Evolutionary conservation across 352 stramenopile species (phyloP).

Genomic region (Pythium chondricola): DNA sequence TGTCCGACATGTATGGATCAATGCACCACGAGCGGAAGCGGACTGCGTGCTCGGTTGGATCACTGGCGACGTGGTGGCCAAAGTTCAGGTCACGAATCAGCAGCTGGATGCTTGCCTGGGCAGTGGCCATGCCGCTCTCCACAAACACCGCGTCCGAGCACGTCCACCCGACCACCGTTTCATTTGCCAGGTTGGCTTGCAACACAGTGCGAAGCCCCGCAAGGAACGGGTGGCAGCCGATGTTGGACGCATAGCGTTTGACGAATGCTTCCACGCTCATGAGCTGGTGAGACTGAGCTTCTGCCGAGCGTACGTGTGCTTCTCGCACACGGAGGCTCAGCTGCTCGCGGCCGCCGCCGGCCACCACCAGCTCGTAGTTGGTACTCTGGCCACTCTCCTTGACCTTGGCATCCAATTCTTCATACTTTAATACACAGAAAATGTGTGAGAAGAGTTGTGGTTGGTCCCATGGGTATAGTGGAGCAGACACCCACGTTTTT

Average conservation of each 20-base stretch:
- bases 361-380: conserved; percentile 37
- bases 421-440: conserved; percentile 27
- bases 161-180: conserved; percentile 61
- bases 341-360: conserved; percentile 21
- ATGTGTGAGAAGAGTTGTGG: background rate
- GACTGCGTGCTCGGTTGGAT: conserved; percentile 8
- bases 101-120: conserved; percentile 39
- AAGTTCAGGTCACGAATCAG: conserved; percentile 57
- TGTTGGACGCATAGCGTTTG: conserved; percentile 31
- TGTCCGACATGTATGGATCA: conserved; percentile 70
- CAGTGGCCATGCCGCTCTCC: conserved; percentile 56
- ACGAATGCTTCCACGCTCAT: conserved; percentile 40
- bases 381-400: conserved; percentile 33
- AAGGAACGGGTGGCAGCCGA: conserved; percentile 68
- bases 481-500: conserved; percentile 33
- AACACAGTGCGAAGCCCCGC: conserved; percentile 46
- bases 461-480: too few species aligned
- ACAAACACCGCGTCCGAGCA: conserved; percentile 66
- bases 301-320: conserved; percentile 30
- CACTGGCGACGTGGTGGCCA: conserved; percentile 28
- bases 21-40: conserved; percentile 53
- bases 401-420: conserved; percentile 36
- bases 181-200: conserved; percentile 56
- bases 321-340: conserved; percentile 36
- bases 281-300: conserved; percentile 32